phyloP scores from a whole-genome alignment of 805 yeast species.

The Spencermartinsiella europaea region DNA sequence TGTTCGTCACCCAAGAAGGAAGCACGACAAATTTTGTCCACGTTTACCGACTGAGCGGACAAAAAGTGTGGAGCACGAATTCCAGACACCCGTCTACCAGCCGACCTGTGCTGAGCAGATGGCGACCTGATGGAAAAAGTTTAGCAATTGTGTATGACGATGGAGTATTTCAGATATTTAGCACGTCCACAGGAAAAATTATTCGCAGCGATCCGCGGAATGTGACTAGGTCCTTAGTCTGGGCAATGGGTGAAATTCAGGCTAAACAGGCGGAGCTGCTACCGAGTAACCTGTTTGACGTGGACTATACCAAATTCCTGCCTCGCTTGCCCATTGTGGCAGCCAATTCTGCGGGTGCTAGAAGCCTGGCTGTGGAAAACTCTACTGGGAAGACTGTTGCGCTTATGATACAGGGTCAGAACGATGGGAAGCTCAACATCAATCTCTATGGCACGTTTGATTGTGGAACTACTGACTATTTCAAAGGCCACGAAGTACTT shows the following conservation, averaged over 20 bases:
- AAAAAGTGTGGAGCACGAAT: slow-evolving; percentile 46
- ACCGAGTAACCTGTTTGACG: slow-evolving; percentile 25
- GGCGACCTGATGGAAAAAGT: slow-evolving; percentile 38
- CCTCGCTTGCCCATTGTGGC: slow-evolving; percentile 5
- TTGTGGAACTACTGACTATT: slow-evolving; percentile 23
- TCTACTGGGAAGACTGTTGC: slow-evolving; percentile 10
- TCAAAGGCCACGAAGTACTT: slow-evolving; percentile 6
- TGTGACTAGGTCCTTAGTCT: slow-evolving; percentile 26
- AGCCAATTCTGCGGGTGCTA: slow-evolving; percentile 1
- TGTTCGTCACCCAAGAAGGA: slow-evolving; percentile 38
- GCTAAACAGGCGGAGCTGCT: slow-evolving; percentile 14
- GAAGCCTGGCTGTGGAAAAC: background rate
- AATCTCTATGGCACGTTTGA: slow-evolving; percentile 34
- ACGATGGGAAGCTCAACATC: slow-evolving; percentile 24
- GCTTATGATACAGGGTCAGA: slow-evolving; percentile 28
- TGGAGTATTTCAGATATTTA: slow-evolving; percentile 40
- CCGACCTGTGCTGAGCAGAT: slow-evolving; percentile 19
- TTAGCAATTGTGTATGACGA: slow-evolving; percentile 45
- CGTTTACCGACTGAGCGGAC: slow-evolving; percentile 51
- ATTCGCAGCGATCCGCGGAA: slow-evolving; percentile 19
- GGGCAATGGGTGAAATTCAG: background rate
- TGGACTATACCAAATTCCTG: slow-evolving; percentile 28
- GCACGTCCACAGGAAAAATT: slow-evolving; percentile 43
- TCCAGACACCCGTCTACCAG: slow-evolving; percentile 22
- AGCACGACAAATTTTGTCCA: slow-evolving; percentile 35